Conservation (phyloP, 768 basidiomycete genomes). For the Daedaleopsis nitida region DNA sequence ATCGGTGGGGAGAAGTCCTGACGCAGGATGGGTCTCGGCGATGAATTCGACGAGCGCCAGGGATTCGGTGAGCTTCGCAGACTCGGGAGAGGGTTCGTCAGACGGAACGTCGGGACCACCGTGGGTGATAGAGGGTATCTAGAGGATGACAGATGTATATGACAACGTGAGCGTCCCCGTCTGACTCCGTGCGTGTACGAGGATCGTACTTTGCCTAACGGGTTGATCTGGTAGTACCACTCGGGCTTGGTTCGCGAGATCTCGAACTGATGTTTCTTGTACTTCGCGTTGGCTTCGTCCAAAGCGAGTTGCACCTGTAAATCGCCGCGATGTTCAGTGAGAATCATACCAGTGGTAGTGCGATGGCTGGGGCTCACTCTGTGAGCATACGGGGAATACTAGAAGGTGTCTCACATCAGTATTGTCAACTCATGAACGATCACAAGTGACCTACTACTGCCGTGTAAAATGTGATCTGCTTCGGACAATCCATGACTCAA, state of each 20-base stretch:
- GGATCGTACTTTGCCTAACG: constrained; percentile 67
- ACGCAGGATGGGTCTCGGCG: constrained; percentile 55
- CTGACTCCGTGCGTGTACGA: too few species aligned
- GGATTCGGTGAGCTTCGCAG: constrained; percentile 62
- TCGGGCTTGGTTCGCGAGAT: constrained; percentile 64
- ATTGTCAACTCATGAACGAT: too few species aligned
- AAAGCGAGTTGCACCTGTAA: constrained; percentile 64
- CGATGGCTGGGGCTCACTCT: too few species aligned
- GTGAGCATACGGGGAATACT: too few species aligned
- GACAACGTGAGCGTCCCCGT: too few species aligned
- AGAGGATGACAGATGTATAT: too few species aligned
- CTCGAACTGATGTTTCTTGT: constrained; percentile 57
- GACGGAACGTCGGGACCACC: constrained; percentile 59
- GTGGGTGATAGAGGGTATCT: constrained; percentile 60
- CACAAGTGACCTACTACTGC: constrained; percentile 8
- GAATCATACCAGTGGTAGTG: not conserved
- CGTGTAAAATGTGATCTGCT: constrained; percentile 19
- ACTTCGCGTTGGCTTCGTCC: constrained; percentile 53
- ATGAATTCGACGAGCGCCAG: constrained; percentile 66
- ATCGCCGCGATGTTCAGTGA: constrained; percentile 38
- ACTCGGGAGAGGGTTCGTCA: constrained; percentile 58
- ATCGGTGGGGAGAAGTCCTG: constrained; percentile 53
- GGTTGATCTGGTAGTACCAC: constrained; percentile 70
- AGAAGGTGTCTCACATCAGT: too few species aligned
- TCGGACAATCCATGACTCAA: too few species aligned